These are phyloP conservation scores for cucumber (Cucumis sativus) DNA, from an alignment of 306 rosid genomes.

Conservation along the genomic window DNA sequence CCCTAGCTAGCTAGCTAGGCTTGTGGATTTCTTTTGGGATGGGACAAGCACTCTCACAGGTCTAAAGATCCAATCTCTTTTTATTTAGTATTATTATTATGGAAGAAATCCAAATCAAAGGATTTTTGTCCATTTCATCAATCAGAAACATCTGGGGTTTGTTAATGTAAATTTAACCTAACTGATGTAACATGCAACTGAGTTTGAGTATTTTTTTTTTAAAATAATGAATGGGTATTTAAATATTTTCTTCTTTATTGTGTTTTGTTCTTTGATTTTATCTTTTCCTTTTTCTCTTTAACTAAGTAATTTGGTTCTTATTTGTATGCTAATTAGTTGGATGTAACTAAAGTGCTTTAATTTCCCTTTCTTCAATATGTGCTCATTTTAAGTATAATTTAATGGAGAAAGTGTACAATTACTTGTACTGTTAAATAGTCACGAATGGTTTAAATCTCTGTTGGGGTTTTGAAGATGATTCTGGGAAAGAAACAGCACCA, in stretches of 20 bases:
- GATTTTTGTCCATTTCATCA: not conserved
- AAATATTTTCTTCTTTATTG: not conserved
- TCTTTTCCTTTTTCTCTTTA: not conserved
- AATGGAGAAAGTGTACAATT: not conserved
- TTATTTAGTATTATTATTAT: too few species aligned
- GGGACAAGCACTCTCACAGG: not conserved
- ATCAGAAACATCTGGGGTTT: not conserved
- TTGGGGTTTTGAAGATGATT: not conserved
- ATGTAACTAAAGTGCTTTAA: not conserved
- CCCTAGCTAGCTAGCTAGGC: slow-evolving; percentile 2
- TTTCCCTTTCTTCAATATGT: not conserved
- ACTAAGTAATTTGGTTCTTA: not conserved
- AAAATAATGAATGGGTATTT: not conserved
- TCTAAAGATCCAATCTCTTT: not conserved
- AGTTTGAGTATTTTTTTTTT: not conserved
- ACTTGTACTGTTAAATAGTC: not conserved
- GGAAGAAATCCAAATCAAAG: not conserved
- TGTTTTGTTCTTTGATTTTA: not conserved
- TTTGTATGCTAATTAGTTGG: not conserved
- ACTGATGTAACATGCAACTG: not conserved
- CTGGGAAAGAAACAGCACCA: not conserved
- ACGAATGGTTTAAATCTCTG: not conserved
- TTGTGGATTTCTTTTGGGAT: not conserved
- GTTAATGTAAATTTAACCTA: not conserved
- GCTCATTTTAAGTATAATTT: not conserved